Conservation (phyloP, 2,329 filamentous ascomycete genomes). For the Botrytis squamosa region DNA sequence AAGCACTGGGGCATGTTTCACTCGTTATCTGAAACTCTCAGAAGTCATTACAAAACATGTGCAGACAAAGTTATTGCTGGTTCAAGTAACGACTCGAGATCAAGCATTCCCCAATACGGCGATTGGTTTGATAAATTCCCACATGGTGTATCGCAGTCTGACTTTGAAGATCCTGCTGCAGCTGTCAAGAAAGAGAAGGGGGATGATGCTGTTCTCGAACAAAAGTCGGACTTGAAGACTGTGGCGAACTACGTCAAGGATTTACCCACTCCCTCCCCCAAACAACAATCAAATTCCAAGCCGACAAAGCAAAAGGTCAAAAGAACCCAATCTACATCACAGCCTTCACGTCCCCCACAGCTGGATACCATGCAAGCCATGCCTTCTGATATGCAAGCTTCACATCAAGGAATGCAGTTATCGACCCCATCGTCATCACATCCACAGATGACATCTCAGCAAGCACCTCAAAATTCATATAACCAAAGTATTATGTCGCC, state of each 20-base stretch:
- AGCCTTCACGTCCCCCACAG: conserved; percentile 28
- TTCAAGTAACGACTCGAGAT: conserved; percentile 49
- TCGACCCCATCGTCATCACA: conserved; percentile 15
- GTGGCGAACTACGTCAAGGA: conserved; percentile 93
- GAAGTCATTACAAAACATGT: conserved; percentile 81
- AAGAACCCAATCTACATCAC: conserved; percentile 40
- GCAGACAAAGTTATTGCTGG: conserved; percentile 67
- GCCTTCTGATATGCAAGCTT: conserved; percentile 27
- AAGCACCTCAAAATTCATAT: conserved; percentile 26
- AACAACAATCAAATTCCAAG: conserved; percentile 30
- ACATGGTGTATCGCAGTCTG: conserved; percentile 79
- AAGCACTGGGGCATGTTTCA: conserved; percentile 98
- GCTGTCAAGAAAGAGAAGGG: conserved; percentile 71
- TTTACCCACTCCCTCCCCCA: conserved; percentile 54
- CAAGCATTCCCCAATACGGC: conserved; percentile 83
- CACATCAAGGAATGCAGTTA: conserved; percentile 8
- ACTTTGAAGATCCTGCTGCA: conserved; percentile 74
- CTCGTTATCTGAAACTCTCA: conserved; percentile 90
- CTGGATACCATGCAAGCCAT: conserved; percentile 31
- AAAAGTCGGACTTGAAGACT: conserved; percentile 86
- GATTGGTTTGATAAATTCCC: conserved; percentile 98
- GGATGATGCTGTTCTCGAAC: conserved; percentile 84
- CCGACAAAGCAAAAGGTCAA: conserved; percentile 42
- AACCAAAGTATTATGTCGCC: conserved; percentile 35
- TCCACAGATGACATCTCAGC: conserved; percentile 21